Percentiles rank a stretch among this genome's conserved stretches.
Evolutionary conservation across 371 early-diverging fungal species (phyloP).

Genomic region (Blastocladiella emersonii): DNA sequence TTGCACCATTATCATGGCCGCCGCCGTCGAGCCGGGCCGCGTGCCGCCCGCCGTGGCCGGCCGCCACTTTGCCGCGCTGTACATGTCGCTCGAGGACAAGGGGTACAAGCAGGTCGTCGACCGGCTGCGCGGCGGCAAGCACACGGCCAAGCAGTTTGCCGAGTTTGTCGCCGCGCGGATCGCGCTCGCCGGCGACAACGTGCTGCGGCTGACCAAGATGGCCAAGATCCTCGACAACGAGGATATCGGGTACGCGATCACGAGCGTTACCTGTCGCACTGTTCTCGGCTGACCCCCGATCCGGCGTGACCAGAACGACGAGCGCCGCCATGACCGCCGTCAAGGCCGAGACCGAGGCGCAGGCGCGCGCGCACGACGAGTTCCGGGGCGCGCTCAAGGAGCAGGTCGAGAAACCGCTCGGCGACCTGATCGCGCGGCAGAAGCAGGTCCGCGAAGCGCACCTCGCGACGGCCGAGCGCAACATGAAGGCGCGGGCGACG

Average conservation of each 20-base stretch:
- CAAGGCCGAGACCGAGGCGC: background rate
- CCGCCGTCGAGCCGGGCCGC: too few species aligned
- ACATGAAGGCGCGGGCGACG: background rate
- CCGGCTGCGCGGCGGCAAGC: background rate
- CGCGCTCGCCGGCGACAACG: background rate
- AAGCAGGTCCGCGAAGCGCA: background rate
- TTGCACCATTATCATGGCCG: too few species aligned
- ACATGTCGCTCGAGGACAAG: conserved; percentile 4
- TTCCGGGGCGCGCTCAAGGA: background rate
- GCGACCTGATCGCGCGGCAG: background rate
- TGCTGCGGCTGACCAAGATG: background rate
- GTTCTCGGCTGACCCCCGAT: too few species aligned
- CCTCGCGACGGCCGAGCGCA: background rate
- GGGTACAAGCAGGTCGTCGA: conserved; percentile 2
- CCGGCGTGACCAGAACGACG: too few species aligned
- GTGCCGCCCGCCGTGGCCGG: too few species aligned
- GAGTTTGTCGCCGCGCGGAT: background rate
- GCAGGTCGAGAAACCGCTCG: background rate
- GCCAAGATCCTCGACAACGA: background rate
- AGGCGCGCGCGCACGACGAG: background rate
- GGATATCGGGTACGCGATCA: background rate
- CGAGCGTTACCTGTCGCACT: background rate
- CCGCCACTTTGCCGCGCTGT: too few species aligned
- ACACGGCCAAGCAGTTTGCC: background rate
- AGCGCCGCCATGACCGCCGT: background rate